Evolutionary conservation across 257 asterid species (phyloP), one percentile per base, ranked within the genome.

Genomic region (Asclepias syriaca): DNA sequence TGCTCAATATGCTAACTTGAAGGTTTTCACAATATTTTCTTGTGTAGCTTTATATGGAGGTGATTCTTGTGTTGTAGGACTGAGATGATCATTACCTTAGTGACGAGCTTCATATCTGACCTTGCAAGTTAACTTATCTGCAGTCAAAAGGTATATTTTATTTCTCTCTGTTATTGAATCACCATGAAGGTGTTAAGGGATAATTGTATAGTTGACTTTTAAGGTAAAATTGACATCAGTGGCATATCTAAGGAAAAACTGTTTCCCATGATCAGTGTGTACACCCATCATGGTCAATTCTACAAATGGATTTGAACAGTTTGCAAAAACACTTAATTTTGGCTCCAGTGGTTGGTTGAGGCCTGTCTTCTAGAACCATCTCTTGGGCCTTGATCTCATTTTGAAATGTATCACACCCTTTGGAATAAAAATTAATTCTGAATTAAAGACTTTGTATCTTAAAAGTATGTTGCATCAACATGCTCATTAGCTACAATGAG

Each of bases 101-200:
- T 72, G 75, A 74, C 68, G 48, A 75, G 73, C 77, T 68, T 76
- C 50, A 64, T 67, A 21, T 51, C n/a, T 66, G 80, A 71, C 77
- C 84, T 80, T 80, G 81, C 77, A 72, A 34, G 43, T 64, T 66
- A 72, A 67, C 65, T 19, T 55, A 27, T 51, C 58, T 58, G 49
- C 63, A 66, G 39, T 67, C 51, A 72, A 74, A 73, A 77, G 84
- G 78, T 74, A 74, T 10, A 3, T 11, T 27, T 3, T 8, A 6
- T 37, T 11, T 65, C 8, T 3, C 14, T 13, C 5, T 24, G 14
- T 21, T 43, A 8, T 21, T 70, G 40, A 7, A 27, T 2, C 18
- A 6, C 49, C 53, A 1, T 18, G 15, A 43, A 19, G 14, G 3
- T 14, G 51, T 29, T 37, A 34, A 34, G 66, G 40, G 5, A 3